phyloP scores from a whole-genome alignment of 1,284 basidiomycete genomes.

The Ceratobasidium papillatum region DNA sequence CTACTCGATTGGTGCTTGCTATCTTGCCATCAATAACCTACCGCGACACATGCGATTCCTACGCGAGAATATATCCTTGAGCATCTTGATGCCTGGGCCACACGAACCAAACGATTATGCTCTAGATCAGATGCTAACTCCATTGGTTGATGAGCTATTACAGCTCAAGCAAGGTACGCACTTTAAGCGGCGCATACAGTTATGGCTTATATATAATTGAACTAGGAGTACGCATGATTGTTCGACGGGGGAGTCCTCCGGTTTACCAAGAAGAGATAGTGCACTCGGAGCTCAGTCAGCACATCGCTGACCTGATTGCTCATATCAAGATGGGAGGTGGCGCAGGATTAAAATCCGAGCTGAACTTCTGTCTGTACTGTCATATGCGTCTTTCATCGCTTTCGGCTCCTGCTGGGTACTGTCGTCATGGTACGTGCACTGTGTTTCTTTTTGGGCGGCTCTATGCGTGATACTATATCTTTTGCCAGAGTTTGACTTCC shows the following conservation, averaged over 20 bases:
- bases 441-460: not conserved
- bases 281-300: not conserved
- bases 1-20: not conserved
- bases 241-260: not conserved
- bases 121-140: not conserved
- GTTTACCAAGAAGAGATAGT: not conserved
- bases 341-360: not conserved
- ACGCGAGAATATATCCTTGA: slow-evolving; percentile 11
- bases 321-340: not conserved
- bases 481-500: not conserved
- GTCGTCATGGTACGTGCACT: not conserved
- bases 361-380: slow-evolving; percentile 3
- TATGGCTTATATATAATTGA: not conserved
- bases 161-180: slow-evolving; percentile 22
- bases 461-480: not conserved
- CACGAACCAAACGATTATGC: not conserved
- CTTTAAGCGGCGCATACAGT: not conserved
- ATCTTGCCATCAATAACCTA: slow-evolving; percentile 17
- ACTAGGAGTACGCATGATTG: not conserved
- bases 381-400: not conserved
- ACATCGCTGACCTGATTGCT: not conserved
- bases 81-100: slow-evolving; percentile 25
- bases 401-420: not conserved
- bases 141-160: slow-evolving; percentile 21
- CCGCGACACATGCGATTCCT: slow-evolving; percentile 2